phyloP scores from a whole-genome alignment of 306 rosid genomes.

The Dryas octopetala region DNA sequence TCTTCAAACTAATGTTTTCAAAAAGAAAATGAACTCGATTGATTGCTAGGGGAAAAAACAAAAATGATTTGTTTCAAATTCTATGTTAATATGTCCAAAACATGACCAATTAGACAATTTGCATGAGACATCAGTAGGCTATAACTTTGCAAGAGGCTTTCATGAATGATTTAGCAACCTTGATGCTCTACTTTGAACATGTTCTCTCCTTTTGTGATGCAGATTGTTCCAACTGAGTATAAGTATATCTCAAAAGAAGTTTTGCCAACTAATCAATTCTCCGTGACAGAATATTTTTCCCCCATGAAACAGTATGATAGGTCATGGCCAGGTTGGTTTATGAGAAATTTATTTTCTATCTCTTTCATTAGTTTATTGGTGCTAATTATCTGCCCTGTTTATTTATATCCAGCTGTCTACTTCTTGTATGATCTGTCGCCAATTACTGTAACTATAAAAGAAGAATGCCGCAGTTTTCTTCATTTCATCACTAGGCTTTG shows the following conservation, averaged over 20 bases:
- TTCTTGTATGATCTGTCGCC: constrained; percentile 98
- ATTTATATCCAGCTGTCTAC: constrained; percentile 78
- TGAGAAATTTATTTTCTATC: neutral
- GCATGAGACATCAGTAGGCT: neutral
- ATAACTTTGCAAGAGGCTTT: neutral
- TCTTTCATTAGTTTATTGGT: constrained; percentile 15
- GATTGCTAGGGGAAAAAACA: neutral
- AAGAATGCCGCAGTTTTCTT: constrained; percentile 95
- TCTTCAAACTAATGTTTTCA: neutral
- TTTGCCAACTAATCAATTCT: constrained; percentile 92
- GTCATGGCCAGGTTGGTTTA: constrained; percentile 87
- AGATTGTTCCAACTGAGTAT: constrained; percentile 97
- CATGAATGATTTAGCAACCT: neutral
- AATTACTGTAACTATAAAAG: constrained; percentile 91
- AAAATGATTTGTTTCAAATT: neutral
- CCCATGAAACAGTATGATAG: constrained; percentile 73
- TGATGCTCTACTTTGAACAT: neutral
- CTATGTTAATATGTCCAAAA: neutral
- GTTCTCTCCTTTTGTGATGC: constrained; percentile 34
- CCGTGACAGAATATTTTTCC: constrained; percentile 94
- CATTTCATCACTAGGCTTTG: constrained; percentile 95
- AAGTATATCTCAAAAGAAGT: constrained; percentile 83
- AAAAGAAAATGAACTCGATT: neutral
- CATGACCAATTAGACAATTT: constrained; percentile 7
- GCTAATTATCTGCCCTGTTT: constrained; percentile 24